These are phyloP conservation scores for Periconia sp. DNA, from an alignment of 2,329 filamentous ascomycete species.

Conservation along the genomic window DNA sequence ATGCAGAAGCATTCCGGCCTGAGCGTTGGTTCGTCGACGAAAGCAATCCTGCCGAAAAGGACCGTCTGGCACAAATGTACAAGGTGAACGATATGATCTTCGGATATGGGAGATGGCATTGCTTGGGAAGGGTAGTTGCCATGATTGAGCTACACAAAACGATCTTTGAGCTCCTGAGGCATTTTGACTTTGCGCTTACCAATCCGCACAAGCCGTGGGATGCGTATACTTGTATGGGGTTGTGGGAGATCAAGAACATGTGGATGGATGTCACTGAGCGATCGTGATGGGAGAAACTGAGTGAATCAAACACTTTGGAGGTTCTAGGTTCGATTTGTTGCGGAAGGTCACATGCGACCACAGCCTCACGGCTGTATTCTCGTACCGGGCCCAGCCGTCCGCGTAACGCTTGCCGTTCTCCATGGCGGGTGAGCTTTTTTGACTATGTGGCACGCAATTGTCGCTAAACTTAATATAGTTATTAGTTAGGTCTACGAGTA, in stretches of 20 bases:
- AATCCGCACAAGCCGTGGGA: slow-evolving; percentile 39
- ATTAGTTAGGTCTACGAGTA: too few species aligned
- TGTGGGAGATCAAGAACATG: slow-evolving; percentile 41
- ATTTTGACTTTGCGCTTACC: slow-evolving; percentile 40
- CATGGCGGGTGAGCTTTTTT: too few species aligned
- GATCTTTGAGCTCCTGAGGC: slow-evolving; percentile 48
- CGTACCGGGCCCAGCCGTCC: too few species aligned
- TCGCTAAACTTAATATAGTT: too few species aligned
- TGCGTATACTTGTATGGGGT: slow-evolving; percentile 30
- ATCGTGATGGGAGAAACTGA: too few species aligned
- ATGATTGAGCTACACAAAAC: slow-evolving; percentile 48
- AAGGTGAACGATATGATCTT: slow-evolving; percentile 44
- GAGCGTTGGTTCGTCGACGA: slow-evolving; percentile 55
- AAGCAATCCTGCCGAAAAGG: slow-evolving; percentile 21
- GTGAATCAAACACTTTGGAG: too few species aligned
- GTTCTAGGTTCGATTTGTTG: too few species aligned
- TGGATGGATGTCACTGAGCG: slow-evolving; percentile 37
- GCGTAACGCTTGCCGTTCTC: too few species aligned
- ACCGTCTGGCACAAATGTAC: slow-evolving; percentile 37
- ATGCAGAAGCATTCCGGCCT: slow-evolving; percentile 55
- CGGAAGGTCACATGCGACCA: too few species aligned
- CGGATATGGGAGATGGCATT: slow-evolving; percentile 44
- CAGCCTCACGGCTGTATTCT: too few species aligned
- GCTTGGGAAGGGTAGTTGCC: slow-evolving; percentile 42
- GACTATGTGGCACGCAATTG: too few species aligned